Percentiles rank a stretch among this genome's conserved stretches.
phyloP scores from a whole-genome alignment of 257 asterid species.

The Ligustrum vulgare region DNA sequence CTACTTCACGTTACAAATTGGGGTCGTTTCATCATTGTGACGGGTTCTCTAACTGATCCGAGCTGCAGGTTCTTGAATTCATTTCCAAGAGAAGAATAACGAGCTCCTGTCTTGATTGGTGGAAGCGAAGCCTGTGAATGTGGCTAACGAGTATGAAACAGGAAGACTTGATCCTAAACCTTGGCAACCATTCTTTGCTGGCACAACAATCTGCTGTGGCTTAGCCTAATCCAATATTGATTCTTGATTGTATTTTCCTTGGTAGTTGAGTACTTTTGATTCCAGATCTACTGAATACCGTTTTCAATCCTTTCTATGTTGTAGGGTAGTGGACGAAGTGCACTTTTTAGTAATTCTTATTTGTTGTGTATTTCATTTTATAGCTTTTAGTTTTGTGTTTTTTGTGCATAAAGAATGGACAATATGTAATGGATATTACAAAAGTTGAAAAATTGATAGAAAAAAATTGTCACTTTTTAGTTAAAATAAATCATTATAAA shows the following conservation, averaged over 20 bases:
- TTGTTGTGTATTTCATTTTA: too few species aligned
- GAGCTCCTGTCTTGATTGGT: slow-evolving; percentile 36
- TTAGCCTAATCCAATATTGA: slow-evolving; percentile 69
- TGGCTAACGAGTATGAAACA: slow-evolving; percentile 32
- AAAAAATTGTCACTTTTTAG: too few species aligned
- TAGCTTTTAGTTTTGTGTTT: too few species aligned
- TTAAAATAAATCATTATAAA: too few species aligned
- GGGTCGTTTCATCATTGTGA: too few species aligned
- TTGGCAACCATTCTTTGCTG: slow-evolving; percentile 65
- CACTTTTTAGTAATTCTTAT: too few species aligned
- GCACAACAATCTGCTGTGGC: slow-evolving; percentile 44
- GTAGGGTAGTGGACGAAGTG: slow-evolving; percentile 42
- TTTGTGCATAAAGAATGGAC: too few species aligned
- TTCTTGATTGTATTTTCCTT: slow-evolving; percentile 59
- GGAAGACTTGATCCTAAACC: slow-evolving; percentile 40
- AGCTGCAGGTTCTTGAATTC: too few species aligned
- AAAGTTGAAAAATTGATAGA: too few species aligned
- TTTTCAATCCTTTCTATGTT: slow-evolving; percentile 61
- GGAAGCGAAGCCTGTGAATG: slow-evolving; percentile 45
- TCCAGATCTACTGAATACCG: slow-evolving; percentile 57
- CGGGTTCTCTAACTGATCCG: too few species aligned
- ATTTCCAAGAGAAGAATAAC: slow-evolving; percentile 37
- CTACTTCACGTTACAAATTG: too few species aligned
- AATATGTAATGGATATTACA: too few species aligned
- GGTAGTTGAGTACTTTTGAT: slow-evolving; percentile 46